phyloP scores from a whole-genome alignment of 495 filamentous ascomycete species.

The Aspergillus biplanus region DNA sequence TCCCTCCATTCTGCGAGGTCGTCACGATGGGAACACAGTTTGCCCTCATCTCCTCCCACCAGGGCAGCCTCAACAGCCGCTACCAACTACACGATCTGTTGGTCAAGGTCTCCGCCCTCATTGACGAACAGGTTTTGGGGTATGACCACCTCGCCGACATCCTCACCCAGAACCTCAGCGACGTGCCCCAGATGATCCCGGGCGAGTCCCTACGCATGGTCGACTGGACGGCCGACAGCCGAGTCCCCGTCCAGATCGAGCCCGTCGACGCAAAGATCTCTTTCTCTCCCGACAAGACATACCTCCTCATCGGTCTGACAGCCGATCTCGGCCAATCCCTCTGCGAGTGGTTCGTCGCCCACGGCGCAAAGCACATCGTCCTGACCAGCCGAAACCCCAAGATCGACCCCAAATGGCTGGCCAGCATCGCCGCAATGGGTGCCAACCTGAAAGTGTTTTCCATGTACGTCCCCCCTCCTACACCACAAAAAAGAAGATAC shows the following conservation, averaged over 20 bases:
- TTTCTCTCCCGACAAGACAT: slow-evolving; percentile 43
- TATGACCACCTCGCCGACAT: too few species aligned
- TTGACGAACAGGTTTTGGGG: too few species aligned
- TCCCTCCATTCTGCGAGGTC: too few species aligned
- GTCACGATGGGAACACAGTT: too few species aligned
- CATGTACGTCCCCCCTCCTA: too few species aligned
- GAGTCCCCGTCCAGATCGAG: background rate
- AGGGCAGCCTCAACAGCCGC: too few species aligned
- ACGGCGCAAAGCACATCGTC: slow-evolving; percentile 53
- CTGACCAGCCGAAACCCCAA: slow-evolving; percentile 48
- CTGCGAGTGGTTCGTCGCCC: slow-evolving; percentile 54
- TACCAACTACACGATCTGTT: too few species aligned
- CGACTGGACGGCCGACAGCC: background rate
- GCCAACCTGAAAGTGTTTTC: background rate
- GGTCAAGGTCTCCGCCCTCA: too few species aligned
- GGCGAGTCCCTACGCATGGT: background rate
- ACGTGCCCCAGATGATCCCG: too few species aligned
- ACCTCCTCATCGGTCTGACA: slow-evolving; percentile 58
- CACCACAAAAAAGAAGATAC: too few species aligned
- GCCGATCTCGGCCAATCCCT: slow-evolving; percentile 60
- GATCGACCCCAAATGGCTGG: background rate
- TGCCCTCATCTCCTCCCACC: too few species aligned
- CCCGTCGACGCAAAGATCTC: background rate
- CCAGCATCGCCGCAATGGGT: background rate
- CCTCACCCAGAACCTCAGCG: too few species aligned